Evolutionary conservation across 768 basidiomycete genomes (phyloP), one percentile per base, ranked within the genome.

Genomic region (Pisolithus marmoratus): DNA sequence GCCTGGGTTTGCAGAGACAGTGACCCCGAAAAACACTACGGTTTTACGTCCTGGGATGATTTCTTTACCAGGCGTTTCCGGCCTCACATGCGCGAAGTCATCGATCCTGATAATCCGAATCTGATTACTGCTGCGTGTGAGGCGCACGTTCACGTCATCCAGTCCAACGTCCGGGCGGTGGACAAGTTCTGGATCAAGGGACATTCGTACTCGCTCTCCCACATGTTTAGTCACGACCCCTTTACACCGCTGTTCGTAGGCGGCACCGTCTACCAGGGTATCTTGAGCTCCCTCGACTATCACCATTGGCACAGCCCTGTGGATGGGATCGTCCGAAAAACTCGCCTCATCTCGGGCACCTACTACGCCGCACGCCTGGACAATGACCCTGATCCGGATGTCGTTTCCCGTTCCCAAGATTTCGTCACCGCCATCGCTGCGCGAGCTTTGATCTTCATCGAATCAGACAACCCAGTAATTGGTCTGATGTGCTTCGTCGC

Each of bases 221-320:
- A 81, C 61, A 78, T 82, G 70, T 73, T 83, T 20, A 61, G 70
- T 48, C 62, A 70, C 38, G 72, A 78, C 54, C 55, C 64, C 4
- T 57, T 60, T 50, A 65, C 73, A 0, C 46, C 66, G 2, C 59
- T 70, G 19, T 81, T 81, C 60, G 69, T 72, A 6, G 78, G 75
- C n/a, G 81, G 74, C 8, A 73, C 74, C 2, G 62, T 79, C 37
- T 74, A 72, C 61, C 82, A 83, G 58, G 79, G 74, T 1, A 82
- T 81, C 68, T 73, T 84, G 54, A 70, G 69, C 46, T 70, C 77
- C 0, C 56, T 72, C 37, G 70, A 71, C 20, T 83, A 82, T 60
- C 82, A 83, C 56, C 77, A 81, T 58, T 82, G 81, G 82, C 78
- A 79, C 63, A 62, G 68, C 26, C 82, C 82, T 48, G 76, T 83